Percentiles rank a stretch among this genome's conserved stretches.
These are phyloP conservation scores for Hortaea werneckii DNA, from an alignment of 2,329 filamentous ascomycete genomes.

Conservation along the genomic window DNA sequence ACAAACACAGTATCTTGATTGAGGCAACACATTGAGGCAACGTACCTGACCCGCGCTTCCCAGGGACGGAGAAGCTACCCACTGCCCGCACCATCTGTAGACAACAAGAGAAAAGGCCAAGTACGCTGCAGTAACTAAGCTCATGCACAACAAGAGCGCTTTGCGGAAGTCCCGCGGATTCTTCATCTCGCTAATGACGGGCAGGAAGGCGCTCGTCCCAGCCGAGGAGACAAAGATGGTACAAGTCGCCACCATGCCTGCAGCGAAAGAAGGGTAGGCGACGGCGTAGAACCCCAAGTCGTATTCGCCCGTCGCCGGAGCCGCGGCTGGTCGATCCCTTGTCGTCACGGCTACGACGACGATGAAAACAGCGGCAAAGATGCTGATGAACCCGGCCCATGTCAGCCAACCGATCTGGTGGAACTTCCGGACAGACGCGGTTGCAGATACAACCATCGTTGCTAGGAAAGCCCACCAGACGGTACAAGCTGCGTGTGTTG, in stretches of 20 bases:
- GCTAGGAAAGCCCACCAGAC: conserved; percentile 47
- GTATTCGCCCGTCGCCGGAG: conserved; percentile 48
- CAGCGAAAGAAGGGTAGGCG: conserved; percentile 45
- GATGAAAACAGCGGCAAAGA: conserved; percentile 29
- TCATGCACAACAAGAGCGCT: conserved; percentile 50
- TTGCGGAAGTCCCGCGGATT: conserved; percentile 50
- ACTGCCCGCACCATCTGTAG: conserved; percentile 52
- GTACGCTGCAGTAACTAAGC: conserved; percentile 47
- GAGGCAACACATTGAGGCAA: not conserved
- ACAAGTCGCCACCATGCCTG: conserved; percentile 47
- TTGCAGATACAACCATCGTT: conserved; percentile 38
- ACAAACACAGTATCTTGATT: not conserved
- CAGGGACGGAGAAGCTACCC: conserved; percentile 52
- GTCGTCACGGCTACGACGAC: conserved; percentile 45
- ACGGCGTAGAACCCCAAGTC: conserved; percentile 51
- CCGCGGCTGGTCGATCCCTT: conserved; percentile 48
- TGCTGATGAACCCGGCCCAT: conserved; percentile 44
- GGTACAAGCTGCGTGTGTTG: conserved; percentile 48
- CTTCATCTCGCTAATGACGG: conserved; percentile 57
- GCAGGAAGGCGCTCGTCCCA: conserved; percentile 50
- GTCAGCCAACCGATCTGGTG: conserved; percentile 53
- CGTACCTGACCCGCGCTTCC: conserved; percentile 44
- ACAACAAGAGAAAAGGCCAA: conserved; percentile 50
- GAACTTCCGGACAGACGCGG: conserved; percentile 48
- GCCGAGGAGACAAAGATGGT: conserved; percentile 53